These are phyloP conservation scores for Zymoseptoria passerinii DNA, from an alignment of 2,329 filamentous ascomycete genomes.

Conservation along the genomic window DNA sequence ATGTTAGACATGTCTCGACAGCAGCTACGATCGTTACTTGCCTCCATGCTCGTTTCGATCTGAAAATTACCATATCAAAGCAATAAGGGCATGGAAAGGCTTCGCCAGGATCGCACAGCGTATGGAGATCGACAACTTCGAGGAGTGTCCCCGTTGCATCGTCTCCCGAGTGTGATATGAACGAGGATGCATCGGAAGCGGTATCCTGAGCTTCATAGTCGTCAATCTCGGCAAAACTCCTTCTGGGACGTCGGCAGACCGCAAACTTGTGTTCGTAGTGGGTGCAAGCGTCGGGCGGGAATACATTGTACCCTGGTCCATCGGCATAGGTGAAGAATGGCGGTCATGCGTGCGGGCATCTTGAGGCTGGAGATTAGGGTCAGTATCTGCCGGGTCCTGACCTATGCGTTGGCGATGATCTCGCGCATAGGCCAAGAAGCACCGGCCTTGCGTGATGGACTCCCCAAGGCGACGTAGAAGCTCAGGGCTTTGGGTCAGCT, in stretches of 20 bases:
- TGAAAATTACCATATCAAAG: slow-evolving; percentile 12
- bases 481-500: slow-evolving; percentile 15
- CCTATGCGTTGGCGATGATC: slow-evolving; percentile 13
- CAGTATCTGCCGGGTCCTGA: background rate
- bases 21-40: background rate
- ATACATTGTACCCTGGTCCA: background rate
- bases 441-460: slow-evolving; percentile 21
- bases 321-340: too few species aligned
- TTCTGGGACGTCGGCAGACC: too few species aligned
- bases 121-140: background rate
- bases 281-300: too few species aligned
- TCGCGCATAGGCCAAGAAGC: slow-evolving; percentile 20
- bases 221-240: background rate
- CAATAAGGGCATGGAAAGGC: slow-evolving; percentile 24
- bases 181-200: slow-evolving; percentile 12
- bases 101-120: background rate
- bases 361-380: background rate
- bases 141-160: background rate
- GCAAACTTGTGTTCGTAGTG: too few species aligned
- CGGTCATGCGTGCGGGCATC: too few species aligned
- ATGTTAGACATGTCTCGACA: background rate
- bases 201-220: slow-evolving; percentile 1
- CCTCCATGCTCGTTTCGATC: slow-evolving; percentile 9
- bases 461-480: slow-evolving; percentile 16
- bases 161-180: background rate